phyloP scores from a whole-genome alignment of 805 yeast genomes.

The Zygosaccharomyces kombuchaensis region DNA sequence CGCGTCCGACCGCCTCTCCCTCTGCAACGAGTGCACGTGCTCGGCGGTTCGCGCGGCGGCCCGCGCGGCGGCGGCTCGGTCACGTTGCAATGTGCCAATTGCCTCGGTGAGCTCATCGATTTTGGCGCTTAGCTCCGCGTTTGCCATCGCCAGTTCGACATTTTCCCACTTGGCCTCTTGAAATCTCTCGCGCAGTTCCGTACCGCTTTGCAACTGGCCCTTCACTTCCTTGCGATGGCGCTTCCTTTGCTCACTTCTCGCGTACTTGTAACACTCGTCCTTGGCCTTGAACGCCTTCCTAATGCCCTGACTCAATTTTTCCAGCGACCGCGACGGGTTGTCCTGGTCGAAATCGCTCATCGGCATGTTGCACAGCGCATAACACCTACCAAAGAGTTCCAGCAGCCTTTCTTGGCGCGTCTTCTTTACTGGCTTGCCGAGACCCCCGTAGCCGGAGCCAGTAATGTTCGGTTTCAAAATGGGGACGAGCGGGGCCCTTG shows the following conservation, averaged over 20 bases:
- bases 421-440: background rate
- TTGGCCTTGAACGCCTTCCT: constrained; percentile 4
- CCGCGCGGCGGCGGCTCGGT: no score
- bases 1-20: background rate
- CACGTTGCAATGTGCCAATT: no score
- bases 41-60: no score
- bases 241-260: constrained; percentile 2
- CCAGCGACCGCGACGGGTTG: background rate
- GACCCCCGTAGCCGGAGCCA: background rate
- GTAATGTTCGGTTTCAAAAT: background rate
- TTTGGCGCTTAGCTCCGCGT: background rate
- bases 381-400: constrained; percentile 3
- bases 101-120: background rate
- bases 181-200: background rate
- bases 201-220: background rate
- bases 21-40: background rate
- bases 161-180: background rate
- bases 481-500: no score
- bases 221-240: background rate
- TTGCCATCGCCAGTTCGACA: background rate
- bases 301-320: constrained; percentile 1
- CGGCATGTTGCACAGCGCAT: constrained; percentile 9
- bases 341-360: constrained; percentile 1
- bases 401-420: background rate
- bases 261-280: constrained; percentile 4